Evolutionary conservation across 2,329 filamentous ascomycete genomes (phyloP).

Genomic region (Alternaria sp.): DNA sequence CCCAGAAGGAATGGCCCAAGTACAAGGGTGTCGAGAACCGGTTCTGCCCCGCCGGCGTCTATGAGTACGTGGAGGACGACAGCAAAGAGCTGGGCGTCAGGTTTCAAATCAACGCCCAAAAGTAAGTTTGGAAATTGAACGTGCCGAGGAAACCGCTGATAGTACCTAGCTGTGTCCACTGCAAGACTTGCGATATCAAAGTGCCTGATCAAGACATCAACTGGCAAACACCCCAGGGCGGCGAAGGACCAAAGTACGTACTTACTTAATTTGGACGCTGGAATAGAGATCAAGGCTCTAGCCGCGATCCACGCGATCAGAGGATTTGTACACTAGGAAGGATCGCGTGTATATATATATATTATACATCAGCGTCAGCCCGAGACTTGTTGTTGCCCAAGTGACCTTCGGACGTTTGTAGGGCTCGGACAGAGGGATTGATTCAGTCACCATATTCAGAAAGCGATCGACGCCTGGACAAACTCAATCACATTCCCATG

Average conservation of each 20-base stretch:
- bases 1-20: constrained; percentile 79
- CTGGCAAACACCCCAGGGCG: constrained; percentile 87
- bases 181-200: constrained; percentile 99
- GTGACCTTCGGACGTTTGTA: constrained; percentile 5
- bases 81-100: constrained; percentile 86
- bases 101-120: constrained; percentile 98
- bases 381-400: constrained; percentile 25
- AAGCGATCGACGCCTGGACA: not conserved
- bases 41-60: constrained; percentile 97
- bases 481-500: not conserved
- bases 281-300: not conserved
- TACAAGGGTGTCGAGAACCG: constrained; percentile 95
- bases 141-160: constrained; percentile 36
- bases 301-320: not conserved
- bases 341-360: constrained; percentile 13
- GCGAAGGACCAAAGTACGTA: constrained; percentile 74
- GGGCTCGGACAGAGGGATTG: not conserved
- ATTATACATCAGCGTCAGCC: constrained; percentile 17
- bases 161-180: constrained; percentile 84
- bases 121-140: constrained; percentile 69
- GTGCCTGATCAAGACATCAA: constrained; percentile 97
- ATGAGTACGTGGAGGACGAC: constrained; percentile 95
- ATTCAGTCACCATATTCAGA: not conserved
- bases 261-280: constrained; percentile 57
- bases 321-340: constrained; percentile 20